These are phyloP conservation scores for Ceratocystis cacaofunesta DNA, from an alignment of 2,329 filamentous ascomycete genomes.

Conservation along the genomic window DNA sequence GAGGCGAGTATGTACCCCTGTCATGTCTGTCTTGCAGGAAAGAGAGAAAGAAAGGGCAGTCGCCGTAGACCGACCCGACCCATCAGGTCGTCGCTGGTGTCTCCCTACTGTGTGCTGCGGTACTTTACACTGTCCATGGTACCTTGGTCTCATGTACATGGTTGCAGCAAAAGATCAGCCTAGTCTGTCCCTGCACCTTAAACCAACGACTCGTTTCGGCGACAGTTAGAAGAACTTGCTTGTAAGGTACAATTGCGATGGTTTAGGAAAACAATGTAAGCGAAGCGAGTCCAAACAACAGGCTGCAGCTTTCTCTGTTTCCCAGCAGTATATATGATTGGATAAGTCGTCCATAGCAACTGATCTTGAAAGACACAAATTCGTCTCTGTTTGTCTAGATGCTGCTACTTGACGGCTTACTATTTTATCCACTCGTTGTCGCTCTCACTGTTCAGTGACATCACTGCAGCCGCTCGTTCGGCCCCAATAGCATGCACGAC, in stretches of 20 bases:
- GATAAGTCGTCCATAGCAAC: too few species aligned
- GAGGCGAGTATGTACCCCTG: too few species aligned
- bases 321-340: too few species aligned
- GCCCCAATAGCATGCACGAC: not conserved
- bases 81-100: too few species aligned
- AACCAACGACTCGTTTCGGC: conserved; percentile 18
- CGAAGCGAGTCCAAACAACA: not conserved
- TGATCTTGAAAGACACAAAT: not conserved
- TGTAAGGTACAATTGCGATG: not conserved
- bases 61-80: too few species aligned
- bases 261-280: too few species aligned
- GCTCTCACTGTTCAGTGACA: not conserved
- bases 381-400: not conserved
- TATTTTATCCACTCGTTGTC: not conserved
- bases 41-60: too few species aligned
- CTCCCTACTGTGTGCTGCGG: not conserved
- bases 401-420: not conserved
- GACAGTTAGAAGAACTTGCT: not conserved
- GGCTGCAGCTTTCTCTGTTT: not conserved
- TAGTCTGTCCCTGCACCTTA: conserved; percentile 12
- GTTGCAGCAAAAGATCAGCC: not conserved
- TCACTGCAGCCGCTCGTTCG: not conserved
- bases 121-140: not conserved
- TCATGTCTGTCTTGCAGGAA: too few species aligned
- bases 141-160: conserved; percentile 3